phyloP scores from a whole-genome alignment of 768 basidiomycete genomes.

The Amanita polypyramis region DNA sequence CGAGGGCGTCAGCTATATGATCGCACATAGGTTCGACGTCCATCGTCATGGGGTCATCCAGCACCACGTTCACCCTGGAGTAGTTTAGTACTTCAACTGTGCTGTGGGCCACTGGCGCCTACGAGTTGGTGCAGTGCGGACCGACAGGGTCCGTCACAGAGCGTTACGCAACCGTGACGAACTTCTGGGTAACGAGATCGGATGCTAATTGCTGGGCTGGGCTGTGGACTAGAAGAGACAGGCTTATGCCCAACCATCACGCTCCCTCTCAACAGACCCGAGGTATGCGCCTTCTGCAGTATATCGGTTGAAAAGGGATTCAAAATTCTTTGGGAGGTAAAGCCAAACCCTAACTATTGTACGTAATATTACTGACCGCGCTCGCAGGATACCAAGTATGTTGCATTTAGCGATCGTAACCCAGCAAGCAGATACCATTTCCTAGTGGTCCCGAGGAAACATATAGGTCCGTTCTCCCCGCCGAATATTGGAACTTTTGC shows the following conservation, averaged over 20 bases:
- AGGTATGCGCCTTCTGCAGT: conserved; percentile 34
- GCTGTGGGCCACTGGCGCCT: background rate
- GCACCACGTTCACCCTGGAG: background rate
- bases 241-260: background rate
- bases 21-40: background rate
- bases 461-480: conserved; percentile 30
- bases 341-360: background rate
- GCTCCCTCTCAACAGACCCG: background rate
- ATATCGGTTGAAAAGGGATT: conserved; percentile 32
- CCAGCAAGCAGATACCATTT: conserved; percentile 41
- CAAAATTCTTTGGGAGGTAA: conserved; percentile 39
- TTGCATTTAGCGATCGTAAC: conserved; percentile 41
- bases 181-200: background rate
- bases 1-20: conserved; percentile 1
- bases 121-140: no score
- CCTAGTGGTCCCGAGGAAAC: conserved; percentile 39
- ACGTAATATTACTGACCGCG: background rate
- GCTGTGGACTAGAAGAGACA: background rate
- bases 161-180: background rate
- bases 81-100: no score
- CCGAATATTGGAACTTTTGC: background rate
- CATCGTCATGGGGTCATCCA: background rate
- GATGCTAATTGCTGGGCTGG: background rate
- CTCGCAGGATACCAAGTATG: conserved; percentile 32
- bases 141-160: no score